A percentile compares a stretch with the other conserved stretches of the same genome.
These are phyloP conservation scores for Lentinula guzmanii DNA, from an alignment of 768 basidiomycete genomes.

Conservation along the genomic window DNA sequence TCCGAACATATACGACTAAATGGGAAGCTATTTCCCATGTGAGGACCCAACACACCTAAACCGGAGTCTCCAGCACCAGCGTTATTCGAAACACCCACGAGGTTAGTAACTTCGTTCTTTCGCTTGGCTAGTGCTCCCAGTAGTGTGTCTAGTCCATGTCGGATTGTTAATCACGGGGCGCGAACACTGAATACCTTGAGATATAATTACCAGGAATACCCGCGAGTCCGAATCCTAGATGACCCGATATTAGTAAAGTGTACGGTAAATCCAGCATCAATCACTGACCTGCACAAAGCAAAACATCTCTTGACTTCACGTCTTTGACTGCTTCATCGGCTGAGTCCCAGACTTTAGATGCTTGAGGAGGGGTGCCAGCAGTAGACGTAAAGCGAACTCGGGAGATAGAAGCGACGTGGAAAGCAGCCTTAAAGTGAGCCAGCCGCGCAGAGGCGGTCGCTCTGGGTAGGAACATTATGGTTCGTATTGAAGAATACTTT, in stretches of 20 bases:
- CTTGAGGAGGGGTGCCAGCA: conserved; percentile 11
- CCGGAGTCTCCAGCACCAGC: conserved; percentile 68
- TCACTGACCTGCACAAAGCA: conserved; percentile 76
- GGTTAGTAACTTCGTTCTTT: conserved; percentile 54
- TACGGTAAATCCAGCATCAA: not conserved
- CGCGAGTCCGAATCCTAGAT: conserved; percentile 78
- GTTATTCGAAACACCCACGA: conserved; percentile 89
- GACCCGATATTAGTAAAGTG: not conserved
- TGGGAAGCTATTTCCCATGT: not conserved
- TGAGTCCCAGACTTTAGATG: conserved; percentile 72
- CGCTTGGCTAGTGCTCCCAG: conserved; percentile 72
- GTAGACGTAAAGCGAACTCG: not conserved
- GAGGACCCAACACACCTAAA: conserved; percentile 41
- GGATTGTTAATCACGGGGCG: conserved; percentile 1
- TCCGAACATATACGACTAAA: not conserved
- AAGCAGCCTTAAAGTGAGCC: not conserved
- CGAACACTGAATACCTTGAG: not conserved
- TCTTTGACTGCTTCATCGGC: conserved; percentile 81
- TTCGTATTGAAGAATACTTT: not conserved
- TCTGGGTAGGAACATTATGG: conserved; percentile 5
- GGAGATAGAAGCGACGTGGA: not conserved
- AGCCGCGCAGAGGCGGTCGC: conserved; percentile 4
- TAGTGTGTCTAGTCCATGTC: conserved; percentile 57
- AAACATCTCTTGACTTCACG: conserved; percentile 70
- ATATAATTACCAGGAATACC: conserved; percentile 68